Conservation (phyloP, 768 basidiomycete species). For the Kwoniella dejecticola region DNA sequence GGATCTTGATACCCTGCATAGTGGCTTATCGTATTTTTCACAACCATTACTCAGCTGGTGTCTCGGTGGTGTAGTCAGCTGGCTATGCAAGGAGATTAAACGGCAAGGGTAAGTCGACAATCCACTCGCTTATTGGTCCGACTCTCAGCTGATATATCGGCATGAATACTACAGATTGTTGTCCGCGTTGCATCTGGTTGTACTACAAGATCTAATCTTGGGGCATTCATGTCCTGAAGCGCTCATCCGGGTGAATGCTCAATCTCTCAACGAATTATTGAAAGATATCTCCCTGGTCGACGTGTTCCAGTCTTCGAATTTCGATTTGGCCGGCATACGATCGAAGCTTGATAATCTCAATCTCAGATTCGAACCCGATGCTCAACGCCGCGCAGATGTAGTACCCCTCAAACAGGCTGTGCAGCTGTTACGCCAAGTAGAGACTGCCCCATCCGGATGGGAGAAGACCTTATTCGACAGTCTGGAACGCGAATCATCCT, state of each 20-base stretch:
- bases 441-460: slow-evolving; percentile 3
- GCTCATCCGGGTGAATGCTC: slow-evolving; percentile 30
- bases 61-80: slow-evolving; percentile 54
- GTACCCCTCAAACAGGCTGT: slow-evolving; percentile 2
- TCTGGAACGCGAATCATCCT: not conserved
- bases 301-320: slow-evolving; percentile 40
- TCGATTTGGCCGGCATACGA: slow-evolving; percentile 33
- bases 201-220: slow-evolving; percentile 44
- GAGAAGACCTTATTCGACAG: not conserved
- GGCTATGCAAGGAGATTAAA: slow-evolving; percentile 53
- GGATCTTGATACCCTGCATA: slow-evolving; percentile 54
- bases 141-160: not conserved
- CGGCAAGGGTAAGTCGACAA: slow-evolving; percentile 51
- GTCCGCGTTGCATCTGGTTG: slow-evolving; percentile 45
- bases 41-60: slow-evolving; percentile 58
- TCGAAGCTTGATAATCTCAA: slow-evolving; percentile 25
- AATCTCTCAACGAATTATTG: slow-evolving; percentile 29
- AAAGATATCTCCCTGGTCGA: slow-evolving; percentile 28
- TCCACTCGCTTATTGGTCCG: not conserved
- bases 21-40: slow-evolving; percentile 57
- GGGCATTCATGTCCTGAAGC: slow-evolving; percentile 38
- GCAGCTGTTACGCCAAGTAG: slow-evolving; percentile 9
- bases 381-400: not conserved
- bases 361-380: not conserved
- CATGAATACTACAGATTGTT: slow-evolving; percentile 25